phyloP scores from a whole-genome alignment of 257 asterid species.

The Nicotiana noctiflora region DNA sequence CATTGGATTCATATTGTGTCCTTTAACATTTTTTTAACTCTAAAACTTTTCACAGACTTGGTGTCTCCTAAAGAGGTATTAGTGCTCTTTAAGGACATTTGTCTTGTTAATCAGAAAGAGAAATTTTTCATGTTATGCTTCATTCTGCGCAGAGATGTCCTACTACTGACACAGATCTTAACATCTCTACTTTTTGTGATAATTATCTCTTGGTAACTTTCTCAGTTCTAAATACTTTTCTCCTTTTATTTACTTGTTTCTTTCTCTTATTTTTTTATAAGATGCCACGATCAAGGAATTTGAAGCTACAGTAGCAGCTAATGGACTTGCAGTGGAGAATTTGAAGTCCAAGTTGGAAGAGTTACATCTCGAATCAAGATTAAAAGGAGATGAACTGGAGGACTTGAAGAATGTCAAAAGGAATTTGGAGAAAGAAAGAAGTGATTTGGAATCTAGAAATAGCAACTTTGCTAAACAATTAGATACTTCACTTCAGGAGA shows the following conservation, averaged over 20 bases:
- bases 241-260: background rate
- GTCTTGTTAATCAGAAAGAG: background rate
- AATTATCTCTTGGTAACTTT: constrained; percentile 3
- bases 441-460: constrained; percentile 47
- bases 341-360: constrained; percentile 59
- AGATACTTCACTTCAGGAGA: constrained; percentile 53
- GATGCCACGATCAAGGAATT: constrained; percentile 48
- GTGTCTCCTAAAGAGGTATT: background rate
- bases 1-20: background rate
- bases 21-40: background rate
- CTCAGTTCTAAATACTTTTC: constrained; percentile 12
- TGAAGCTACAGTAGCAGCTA: constrained; percentile 55
- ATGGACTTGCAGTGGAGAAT: constrained; percentile 40
- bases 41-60: background rate
- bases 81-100: background rate
- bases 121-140: background rate
- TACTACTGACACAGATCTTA: background rate
- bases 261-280: constrained; percentile 24
- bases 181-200: background rate
- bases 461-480: constrained; percentile 40
- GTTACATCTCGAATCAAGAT: constrained; percentile 52
- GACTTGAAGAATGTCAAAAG: constrained; percentile 44
- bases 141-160: background rate
- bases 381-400: constrained; percentile 52
- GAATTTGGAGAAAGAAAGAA: constrained; percentile 51